Evolutionary conservation across 768 basidiomycete genomes (phyloP), one percentile per base, ranked within the genome.

Genomic region (Trametes cingulata): DNA sequence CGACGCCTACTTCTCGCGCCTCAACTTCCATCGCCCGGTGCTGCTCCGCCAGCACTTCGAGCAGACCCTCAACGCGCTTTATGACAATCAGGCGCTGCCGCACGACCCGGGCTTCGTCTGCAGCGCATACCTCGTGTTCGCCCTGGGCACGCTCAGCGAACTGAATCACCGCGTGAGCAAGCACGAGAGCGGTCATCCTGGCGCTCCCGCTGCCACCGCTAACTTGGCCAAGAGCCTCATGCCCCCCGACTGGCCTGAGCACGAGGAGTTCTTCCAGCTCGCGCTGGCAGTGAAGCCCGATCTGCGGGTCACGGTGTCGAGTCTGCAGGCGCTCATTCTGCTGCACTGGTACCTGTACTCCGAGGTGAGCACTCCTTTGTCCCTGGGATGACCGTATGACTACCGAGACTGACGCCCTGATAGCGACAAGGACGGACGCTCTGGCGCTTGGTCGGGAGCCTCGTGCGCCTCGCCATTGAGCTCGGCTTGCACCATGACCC

Each of bases 271-370:
- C 72, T 92, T 93, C 71, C 86, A 90, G 62, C 80, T 87, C 33
- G 90, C 91, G 1, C 74, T 93, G 2, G 78, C 82, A 19, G 80
- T 91, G 64, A 93, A 94, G 70, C 89, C 91, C 9, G 90, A 94
- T 63, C 76, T 94, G 42, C 84, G 88, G 10, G 91, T 93, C 68
- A 91, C 91, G 5, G 83, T 93, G 42, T 85, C 87, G 6, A 91
- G 90, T 69, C 74, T 94, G 61, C 92, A 94, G 71, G 89, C 92
- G 0, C 80, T 94, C 53, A 91, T 93, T 24, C 73, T 94, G 6
- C 72, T 93, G 47, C 93, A 94, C 56, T 93, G 91, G 92, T 93
- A 93, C 73, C 80, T 94, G 20, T 94, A 93, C 67, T 91, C 87
- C 20, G 92, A 93, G 81, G 92, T 90, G 64, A 55, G 82, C 68